A percentile compares a stretch with the other conserved stretches of the same genome.
Conservation (phyloP, 371 early-diverging fungal genomes). For the Parasitella parasitica region DNA sequence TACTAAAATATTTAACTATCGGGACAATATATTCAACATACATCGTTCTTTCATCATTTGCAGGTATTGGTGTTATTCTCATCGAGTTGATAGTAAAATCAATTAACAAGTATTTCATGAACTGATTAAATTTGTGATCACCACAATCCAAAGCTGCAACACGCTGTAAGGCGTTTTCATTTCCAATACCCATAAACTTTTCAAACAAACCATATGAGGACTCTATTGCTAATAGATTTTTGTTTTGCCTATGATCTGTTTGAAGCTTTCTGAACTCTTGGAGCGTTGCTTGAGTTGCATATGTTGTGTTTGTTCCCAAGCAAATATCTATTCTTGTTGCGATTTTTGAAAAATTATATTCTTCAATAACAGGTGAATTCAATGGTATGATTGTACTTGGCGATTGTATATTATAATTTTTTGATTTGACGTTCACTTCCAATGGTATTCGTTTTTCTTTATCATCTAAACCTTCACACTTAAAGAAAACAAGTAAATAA, state of each 20-base stretch:
- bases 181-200: constrained; percentile 6
- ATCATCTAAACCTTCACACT: constrained; percentile 1
- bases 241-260: constrained; percentile 12
- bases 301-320: constrained; percentile 5
- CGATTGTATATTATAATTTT: constrained; percentile 6
- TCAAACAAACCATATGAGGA: constrained; percentile 5
- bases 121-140: constrained; percentile 5
- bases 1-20: constrained; percentile 3
- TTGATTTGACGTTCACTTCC: constrained; percentile 1
- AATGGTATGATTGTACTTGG: constrained; percentile 1
- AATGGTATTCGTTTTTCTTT: not conserved
- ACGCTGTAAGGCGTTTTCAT: not conserved
- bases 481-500: constrained; percentile 2
- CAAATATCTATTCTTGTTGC: constrained; percentile 5
- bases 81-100: constrained; percentile 6
- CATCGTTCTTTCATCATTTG: constrained; percentile 15
- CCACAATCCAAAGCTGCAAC: constrained; percentile 7
- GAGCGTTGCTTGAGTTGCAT: constrained; percentile 4
- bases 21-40: constrained; percentile 11
- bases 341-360: not conserved
- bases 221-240: constrained; percentile 6
- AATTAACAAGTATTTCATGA: constrained; percentile 12
- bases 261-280: constrained; percentile 5
- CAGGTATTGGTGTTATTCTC: constrained; percentile 13
- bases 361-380: not conserved